Evolutionary conservation across 805 yeast species (phyloP).

Genomic region (Brettanomyces custersianus): DNA sequence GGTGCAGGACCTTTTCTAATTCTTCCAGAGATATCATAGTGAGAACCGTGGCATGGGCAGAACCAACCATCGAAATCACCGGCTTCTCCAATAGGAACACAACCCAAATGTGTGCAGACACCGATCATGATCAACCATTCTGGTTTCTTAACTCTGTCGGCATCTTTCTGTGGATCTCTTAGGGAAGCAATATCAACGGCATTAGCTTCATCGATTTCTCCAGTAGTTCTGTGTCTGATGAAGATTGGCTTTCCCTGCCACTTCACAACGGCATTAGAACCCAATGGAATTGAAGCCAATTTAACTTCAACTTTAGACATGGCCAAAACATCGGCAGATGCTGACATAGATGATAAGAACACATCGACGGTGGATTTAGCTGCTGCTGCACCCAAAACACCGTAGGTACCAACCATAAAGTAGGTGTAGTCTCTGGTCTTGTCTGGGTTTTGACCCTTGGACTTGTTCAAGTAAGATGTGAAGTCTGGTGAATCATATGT

Average conservation of each 20-base stretch:
- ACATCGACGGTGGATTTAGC: conserved; percentile 95
- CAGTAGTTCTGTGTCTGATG: conserved; percentile 95
- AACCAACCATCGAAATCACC: conserved; percentile 99
- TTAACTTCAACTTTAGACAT: conserved; percentile 99
- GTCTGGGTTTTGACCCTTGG: conserved; percentile 50
- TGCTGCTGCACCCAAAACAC: conserved; percentile 83
- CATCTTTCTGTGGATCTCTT: conserved; percentile 92
- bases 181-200: conserved; percentile 62
- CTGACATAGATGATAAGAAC: conserved; percentile 88
- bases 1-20: conserved; percentile 99
- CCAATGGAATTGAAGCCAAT: conserved; percentile 87
- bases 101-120: conserved; percentile 99
- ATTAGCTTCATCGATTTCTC: conserved; percentile 93
- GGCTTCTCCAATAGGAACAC: conserved; percentile 99
- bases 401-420: conserved; percentile 96
- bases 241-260: conserved; percentile 99
- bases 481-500: conserved; percentile 89
- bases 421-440: conserved; percentile 81
- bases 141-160: conserved; percentile 92
- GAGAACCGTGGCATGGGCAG: conserved; percentile 99
- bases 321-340: conserved; percentile 97
- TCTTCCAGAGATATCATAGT: conserved; percentile 99
- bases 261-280: conserved; percentile 95
- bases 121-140: conserved; percentile 99
- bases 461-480: conserved; percentile 65